Conservation (phyloP, 2,329 filamentous ascomycete species). For the Sclerotinia trifoliorum region DNA sequence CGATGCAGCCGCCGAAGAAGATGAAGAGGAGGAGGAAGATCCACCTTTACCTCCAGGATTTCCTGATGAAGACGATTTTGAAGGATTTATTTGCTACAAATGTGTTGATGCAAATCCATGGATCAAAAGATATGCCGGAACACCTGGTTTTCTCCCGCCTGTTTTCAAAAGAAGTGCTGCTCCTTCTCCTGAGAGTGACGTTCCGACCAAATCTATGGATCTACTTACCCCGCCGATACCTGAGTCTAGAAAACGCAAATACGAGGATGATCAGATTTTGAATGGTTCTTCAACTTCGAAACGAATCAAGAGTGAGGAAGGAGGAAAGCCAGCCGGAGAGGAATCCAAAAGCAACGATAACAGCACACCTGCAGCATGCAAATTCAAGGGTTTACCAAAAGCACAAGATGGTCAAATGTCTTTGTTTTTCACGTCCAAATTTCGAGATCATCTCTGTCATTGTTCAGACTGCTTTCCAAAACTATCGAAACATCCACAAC, state of each 20-base stretch:
- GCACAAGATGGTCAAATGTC: constrained; percentile 64
- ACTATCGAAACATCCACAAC: constrained; percentile 69
- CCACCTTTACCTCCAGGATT: constrained; percentile 79
- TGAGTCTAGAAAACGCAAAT: constrained; percentile 63
- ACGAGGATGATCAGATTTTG: constrained; percentile 48
- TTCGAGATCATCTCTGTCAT: constrained; percentile 79
- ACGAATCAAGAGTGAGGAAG: constrained; percentile 46
- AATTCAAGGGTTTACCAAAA: constrained; percentile 57
- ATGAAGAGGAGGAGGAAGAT: constrained; percentile 53
- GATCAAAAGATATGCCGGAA: constrained; percentile 85
- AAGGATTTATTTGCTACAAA: constrained; percentile 89
- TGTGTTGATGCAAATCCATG: constrained; percentile 85
- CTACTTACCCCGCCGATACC: constrained; percentile 24
- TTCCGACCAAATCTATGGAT: constrained; percentile 32
- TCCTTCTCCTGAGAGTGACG: constrained; percentile 38
- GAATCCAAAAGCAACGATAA: constrained; percentile 1
- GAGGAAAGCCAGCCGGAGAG: background rate
- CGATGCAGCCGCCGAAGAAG: constrained; percentile 39
- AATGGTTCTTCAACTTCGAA: constrained; percentile 45
- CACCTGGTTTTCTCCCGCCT: constrained; percentile 73
- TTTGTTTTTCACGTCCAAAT: constrained; percentile 76
- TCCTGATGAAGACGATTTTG: constrained; percentile 84
- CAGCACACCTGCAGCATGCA: constrained; percentile 49
- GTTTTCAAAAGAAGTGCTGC: constrained; percentile 52
- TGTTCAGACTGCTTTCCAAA: constrained; percentile 77